A percentile compares a stretch with the other conserved stretches of the same genome.
These are phyloP conservation scores for Mortierella sp. DNA, from an alignment of 371 early-diverging fungal species.

Conservation along the genomic window DNA sequence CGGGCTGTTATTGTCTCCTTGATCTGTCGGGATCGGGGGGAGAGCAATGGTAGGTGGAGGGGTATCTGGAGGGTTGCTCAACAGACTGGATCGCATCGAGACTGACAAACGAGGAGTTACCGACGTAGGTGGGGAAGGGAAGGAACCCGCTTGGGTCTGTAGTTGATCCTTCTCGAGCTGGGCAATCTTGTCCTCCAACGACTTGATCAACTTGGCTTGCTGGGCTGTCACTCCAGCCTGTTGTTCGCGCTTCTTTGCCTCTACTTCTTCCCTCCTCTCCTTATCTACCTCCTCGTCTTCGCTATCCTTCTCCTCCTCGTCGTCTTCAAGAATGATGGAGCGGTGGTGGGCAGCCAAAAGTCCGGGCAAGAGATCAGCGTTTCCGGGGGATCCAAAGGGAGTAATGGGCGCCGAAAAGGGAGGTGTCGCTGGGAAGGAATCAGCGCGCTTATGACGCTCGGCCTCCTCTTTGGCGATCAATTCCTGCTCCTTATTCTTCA, in stretches of 20 bases:
- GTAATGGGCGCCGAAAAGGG: conserved; percentile 44
- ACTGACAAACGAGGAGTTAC: conserved; percentile 18
- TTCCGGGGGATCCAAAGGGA: conserved; percentile 49
- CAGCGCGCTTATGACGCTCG: conserved; percentile 17
- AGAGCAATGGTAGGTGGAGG: conserved; percentile 51
- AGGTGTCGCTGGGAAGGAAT: conserved; percentile 34
- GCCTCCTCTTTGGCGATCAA: conserved; percentile 23
- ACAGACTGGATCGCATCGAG: conserved; percentile 37
- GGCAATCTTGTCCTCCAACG: conserved; percentile 50
- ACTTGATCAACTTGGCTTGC: conserved; percentile 43
- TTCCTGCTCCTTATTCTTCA: conserved; percentile 29
- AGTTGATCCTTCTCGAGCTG: conserved; percentile 52
- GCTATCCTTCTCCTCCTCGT: conserved; percentile 11
- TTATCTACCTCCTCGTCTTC: neutral
- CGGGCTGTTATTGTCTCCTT: conserved; percentile 7
- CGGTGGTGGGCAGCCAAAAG: conserved; percentile 43
- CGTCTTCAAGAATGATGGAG: neutral
- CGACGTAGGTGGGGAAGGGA: conserved; percentile 42
- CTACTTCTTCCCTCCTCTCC: neutral
- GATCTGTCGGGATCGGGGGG: conserved; percentile 42
- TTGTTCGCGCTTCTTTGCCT: conserved; percentile 23
- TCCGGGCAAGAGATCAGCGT: conserved; percentile 28
- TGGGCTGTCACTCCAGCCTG: conserved; percentile 32
- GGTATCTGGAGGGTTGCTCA: conserved; percentile 45
- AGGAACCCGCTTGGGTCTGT: neutral